Conservation (phyloP, 176 grass and related monocot species). For the Dactylis glomerata region DNA sequence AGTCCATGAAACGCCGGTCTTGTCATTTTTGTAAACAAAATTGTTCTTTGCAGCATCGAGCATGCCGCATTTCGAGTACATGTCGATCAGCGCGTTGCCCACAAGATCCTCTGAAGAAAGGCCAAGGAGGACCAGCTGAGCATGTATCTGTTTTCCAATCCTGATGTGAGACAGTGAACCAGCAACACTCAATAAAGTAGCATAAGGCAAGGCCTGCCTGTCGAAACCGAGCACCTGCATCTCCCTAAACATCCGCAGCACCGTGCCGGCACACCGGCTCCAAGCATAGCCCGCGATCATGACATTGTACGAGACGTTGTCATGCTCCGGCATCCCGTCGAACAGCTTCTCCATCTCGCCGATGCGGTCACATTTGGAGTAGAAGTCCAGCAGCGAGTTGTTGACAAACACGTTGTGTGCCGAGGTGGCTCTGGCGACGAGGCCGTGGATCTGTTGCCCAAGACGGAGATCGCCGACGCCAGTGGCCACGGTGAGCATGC, state of each 20-base stretch:
- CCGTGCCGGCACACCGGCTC: constrained; percentile 32
- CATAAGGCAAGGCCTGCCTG: constrained; percentile 50
- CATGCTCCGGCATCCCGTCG: constrained; percentile 59
- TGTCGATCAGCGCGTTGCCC: constrained; percentile 67
- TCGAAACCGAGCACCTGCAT: constrained; percentile 53
- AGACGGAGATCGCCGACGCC: constrained; percentile 49
- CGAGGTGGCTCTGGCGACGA: constrained; percentile 49
- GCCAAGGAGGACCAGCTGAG: constrained; percentile 48
- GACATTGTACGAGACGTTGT: constrained; percentile 84
- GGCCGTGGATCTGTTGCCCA: constrained; percentile 64
- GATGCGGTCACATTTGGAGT: constrained; percentile 62
- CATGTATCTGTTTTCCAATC: constrained; percentile 78
- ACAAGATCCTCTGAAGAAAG: constrained; percentile 45
- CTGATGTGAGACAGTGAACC: constrained; percentile 43
- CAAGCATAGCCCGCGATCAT: constrained; percentile 62
- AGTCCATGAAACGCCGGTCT: constrained; percentile 53
- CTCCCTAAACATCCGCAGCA: constrained; percentile 51
- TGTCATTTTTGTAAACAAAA: constrained; percentile 45
- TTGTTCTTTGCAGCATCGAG: constrained; percentile 37
- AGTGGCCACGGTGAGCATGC: constrained; percentile 51
- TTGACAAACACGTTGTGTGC: constrained; percentile 56
- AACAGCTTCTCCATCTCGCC: constrained; percentile 50
- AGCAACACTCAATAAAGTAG: constrained; percentile 62
- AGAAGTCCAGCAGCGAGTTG: constrained; percentile 86
- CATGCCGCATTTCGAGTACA: constrained; percentile 67